Percentiles rank a stretch among this genome's conserved stretches.
Evolutionary conservation across 768 basidiomycete genomes (phyloP).

Genomic region (Termitomyces sp.): DNA sequence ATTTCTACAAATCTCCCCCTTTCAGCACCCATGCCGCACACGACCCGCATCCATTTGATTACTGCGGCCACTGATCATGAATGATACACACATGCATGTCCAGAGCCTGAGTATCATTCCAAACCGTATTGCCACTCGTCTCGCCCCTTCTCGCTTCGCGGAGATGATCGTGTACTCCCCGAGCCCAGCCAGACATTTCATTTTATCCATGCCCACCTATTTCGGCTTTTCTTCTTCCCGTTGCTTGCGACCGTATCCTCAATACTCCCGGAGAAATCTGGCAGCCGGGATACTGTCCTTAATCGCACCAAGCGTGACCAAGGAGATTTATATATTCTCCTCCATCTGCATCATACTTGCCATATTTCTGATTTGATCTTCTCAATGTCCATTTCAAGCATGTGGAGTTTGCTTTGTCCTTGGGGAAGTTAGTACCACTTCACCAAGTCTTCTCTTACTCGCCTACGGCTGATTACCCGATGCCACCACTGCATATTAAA

Average conservation of each 20-base stretch:
- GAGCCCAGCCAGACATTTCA: constrained; percentile 1
- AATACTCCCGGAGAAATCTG: constrained; percentile 14
- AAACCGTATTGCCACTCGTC: constrained; percentile 13
- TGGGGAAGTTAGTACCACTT: neutral
- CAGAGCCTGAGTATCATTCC: constrained; percentile 12
- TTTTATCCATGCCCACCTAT: constrained; percentile 13
- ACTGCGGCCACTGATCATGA: constrained; percentile 10
- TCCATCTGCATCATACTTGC: neutral
- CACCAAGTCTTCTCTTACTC: constrained; percentile 7
- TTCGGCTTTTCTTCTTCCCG: constrained; percentile 12
- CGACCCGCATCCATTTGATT: constrained; percentile 15
- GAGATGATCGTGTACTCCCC: constrained; percentile 35
- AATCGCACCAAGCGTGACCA: constrained; percentile 7
- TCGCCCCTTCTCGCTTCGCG: constrained; percentile 18
- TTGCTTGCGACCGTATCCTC: neutral
- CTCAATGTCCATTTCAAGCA: constrained; percentile 6
- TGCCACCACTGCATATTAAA: neutral
- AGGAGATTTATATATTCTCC: neutral
- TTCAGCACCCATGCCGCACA: constrained; percentile 17
- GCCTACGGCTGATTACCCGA: neutral
- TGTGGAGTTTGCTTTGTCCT: constrained; percentile 8
- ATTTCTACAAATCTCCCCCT: constrained; percentile 19
- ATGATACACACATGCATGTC: constrained; percentile 14
- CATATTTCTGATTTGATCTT: neutral
- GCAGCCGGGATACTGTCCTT: constrained; percentile 12